Percentiles rank a stretch among this genome's conserved stretches.
phyloP scores from a whole-genome alignment of 2,329 filamentous ascomycete genomes.

The Penicillium sp. region DNA sequence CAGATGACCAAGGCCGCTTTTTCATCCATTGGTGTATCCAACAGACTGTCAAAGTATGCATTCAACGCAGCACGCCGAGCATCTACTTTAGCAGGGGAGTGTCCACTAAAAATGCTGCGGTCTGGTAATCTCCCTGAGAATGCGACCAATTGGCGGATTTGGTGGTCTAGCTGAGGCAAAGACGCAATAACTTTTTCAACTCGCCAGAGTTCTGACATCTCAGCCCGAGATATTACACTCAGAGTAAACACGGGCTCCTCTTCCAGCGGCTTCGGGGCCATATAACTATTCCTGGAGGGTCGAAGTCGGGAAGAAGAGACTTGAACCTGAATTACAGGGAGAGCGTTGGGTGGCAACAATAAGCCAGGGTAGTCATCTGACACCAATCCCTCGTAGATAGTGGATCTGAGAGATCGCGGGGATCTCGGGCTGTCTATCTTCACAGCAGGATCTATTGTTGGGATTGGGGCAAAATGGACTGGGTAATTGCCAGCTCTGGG shows the following conservation, averaged over 20 bases:
- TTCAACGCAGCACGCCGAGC: constrained; percentile 79
- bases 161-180: constrained; percentile 76
- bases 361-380: constrained; percentile 86
- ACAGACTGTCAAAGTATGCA: constrained; percentile 77
- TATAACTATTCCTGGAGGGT: constrained; percentile 80
- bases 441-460: constrained; percentile 39
- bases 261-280: constrained; percentile 76
- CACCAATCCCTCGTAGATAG: constrained; percentile 73
- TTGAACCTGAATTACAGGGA: constrained; percentile 80
- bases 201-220: constrained; percentile 73
- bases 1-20: constrained; percentile 77
- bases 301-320: constrained; percentile 95
- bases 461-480: constrained; percentile 62
- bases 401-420: constrained; percentile 33
- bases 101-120: constrained; percentile 80
- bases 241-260: constrained; percentile 94
- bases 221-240: constrained; percentile 74
- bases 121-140: constrained; percentile 81
- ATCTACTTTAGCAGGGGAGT: constrained; percentile 91
- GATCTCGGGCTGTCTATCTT: constrained; percentile 36
- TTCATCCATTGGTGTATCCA: constrained; percentile 80
- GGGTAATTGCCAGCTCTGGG: constrained; percentile 73
- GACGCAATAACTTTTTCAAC: constrained; percentile 88
- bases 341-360: constrained; percentile 80
- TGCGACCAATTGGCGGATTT: constrained; percentile 70